phyloP scores from a whole-genome alignment of 2,329 filamentous ascomycete genomes.

The Verticillium tricorpus region DNA sequence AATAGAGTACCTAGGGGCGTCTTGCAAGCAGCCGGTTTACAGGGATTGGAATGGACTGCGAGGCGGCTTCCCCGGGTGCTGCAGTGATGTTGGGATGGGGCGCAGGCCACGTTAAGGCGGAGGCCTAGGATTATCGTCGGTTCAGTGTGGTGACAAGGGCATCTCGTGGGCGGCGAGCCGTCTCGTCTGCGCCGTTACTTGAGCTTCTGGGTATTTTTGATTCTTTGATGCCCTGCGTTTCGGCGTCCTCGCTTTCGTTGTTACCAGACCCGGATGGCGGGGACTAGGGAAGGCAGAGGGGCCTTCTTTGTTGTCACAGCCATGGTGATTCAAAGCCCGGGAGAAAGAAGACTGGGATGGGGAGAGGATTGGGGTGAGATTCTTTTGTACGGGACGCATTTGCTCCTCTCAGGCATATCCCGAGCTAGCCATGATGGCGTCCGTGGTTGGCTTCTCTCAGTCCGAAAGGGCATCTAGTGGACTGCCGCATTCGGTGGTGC shows the following conservation, averaged over 20 bases:
- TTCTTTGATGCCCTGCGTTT: background rate
- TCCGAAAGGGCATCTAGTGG: conserved; percentile 14
- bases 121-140: background rate
- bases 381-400: conserved; percentile 3
- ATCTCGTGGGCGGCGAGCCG: background rate
- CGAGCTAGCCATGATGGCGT: conserved; percentile 8
- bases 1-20: background rate
- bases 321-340: conserved; percentile 3
- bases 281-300: conserved; percentile 2
- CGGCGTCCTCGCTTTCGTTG: background rate
- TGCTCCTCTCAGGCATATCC: conserved; percentile 3
- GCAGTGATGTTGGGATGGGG: background rate
- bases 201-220: background rate
- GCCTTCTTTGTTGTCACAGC: conserved; percentile 2
- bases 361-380: background rate
- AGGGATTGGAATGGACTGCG: background rate
- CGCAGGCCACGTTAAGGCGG: background rate
- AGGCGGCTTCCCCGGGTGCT: background rate
- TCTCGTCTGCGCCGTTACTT: background rate
- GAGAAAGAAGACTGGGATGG: conserved; percentile 1
- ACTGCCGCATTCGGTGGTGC: conserved; percentile 14
- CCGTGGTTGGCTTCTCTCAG: conserved; percentile 14
- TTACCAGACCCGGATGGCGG: conserved; percentile 1
- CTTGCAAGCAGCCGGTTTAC: background rate
- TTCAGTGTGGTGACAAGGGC: background rate